phyloP scores from a whole-genome alignment of 1,284 basidiomycete genomes.

The Exobasidium cylindrosporum region DNA sequence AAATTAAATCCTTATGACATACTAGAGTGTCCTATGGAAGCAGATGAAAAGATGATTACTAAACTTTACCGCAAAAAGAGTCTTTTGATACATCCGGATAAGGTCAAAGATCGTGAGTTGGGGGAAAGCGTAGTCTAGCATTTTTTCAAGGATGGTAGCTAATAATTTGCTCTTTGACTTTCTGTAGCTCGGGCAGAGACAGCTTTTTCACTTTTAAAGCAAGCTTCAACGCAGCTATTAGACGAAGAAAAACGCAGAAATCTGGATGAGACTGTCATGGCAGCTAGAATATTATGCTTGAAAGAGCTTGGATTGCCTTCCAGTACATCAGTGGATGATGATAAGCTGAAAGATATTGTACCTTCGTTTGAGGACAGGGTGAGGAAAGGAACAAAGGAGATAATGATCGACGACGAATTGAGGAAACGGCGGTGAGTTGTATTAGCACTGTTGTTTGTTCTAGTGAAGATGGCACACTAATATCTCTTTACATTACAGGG shows the following conservation, averaged over 20 bases:
- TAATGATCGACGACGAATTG: slow-evolving; percentile 63
- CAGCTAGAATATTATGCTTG: slow-evolving; percentile 55
- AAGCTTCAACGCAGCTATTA: slow-evolving; percentile 57
- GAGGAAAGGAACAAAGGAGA: slow-evolving; percentile 59
- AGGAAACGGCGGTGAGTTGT: slow-evolving; percentile 55
- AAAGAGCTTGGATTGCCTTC: slow-evolving; percentile 47
- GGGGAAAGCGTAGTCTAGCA: too few species aligned
- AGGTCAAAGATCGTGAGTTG: slow-evolving; percentile 59
- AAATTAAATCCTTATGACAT: slow-evolving; percentile 63
- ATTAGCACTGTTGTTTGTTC: background rate
- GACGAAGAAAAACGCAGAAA: slow-evolving; percentile 51
- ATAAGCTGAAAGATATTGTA: slow-evolving; percentile 54
- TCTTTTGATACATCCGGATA: slow-evolving; percentile 63
- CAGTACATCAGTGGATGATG: slow-evolving; percentile 54
- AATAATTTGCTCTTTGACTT: background rate
- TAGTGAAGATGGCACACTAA: background rate
- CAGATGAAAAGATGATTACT: slow-evolving; percentile 60
- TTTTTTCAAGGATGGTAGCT: too few species aligned
- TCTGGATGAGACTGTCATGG: slow-evolving; percentile 55
- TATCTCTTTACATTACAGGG: slow-evolving; percentile 39
- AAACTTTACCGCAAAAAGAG: slow-evolving; percentile 62
- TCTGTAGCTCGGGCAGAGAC: slow-evolving; percentile 57
- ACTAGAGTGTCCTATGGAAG: slow-evolving; percentile 59
- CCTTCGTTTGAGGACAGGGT: slow-evolving; percentile 58
- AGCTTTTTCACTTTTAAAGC: slow-evolving; percentile 63